A percentile compares a stretch with the other conserved stretches of the same genome.
Conservation (phyloP, 257 asterid species). For the Plantago ovata region DNA sequence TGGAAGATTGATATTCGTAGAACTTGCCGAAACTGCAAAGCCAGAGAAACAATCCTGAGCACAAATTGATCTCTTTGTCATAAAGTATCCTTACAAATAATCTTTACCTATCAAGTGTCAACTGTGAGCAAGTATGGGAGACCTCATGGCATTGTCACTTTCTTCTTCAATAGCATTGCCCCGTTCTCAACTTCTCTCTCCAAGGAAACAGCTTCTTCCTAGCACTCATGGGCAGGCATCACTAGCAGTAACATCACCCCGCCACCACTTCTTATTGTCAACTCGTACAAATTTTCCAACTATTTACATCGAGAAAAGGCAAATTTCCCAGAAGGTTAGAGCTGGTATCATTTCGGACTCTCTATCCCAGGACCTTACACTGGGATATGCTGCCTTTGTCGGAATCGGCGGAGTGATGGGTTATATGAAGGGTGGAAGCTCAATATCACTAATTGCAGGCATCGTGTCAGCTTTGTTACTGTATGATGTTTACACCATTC, state of each 20-base stretch:
- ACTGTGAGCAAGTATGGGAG: slow-evolving; percentile 45
- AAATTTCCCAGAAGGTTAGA: slow-evolving; percentile 15
- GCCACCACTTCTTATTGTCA: slow-evolving; percentile 24
- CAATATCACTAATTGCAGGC: slow-evolving; percentile 65
- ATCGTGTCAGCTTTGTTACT: slow-evolving; percentile 57
- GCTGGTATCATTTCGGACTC: slow-evolving; percentile 52
- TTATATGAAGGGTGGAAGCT: slow-evolving; percentile 80
- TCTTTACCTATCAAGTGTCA: slow-evolving; percentile 12
- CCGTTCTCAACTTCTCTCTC: slow-evolving; percentile 29
- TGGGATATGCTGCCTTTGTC: slow-evolving; percentile 68
- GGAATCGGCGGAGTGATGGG: slow-evolving; percentile 90
- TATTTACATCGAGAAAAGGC: slow-evolving; percentile 24
- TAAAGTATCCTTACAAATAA: background rate
- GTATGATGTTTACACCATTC: slow-evolving; percentile 48
- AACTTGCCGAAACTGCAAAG: slow-evolving; percentile 36
- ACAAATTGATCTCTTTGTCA: background rate
- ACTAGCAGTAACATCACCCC: slow-evolving; percentile 18
- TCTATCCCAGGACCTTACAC: slow-evolving; percentile 84
- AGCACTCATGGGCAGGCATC: slow-evolving; percentile 11
- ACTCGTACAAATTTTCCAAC: slow-evolving; percentile 18
- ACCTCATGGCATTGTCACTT: slow-evolving; percentile 51
- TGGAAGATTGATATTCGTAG: slow-evolving; percentile 70
- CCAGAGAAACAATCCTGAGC: background rate
- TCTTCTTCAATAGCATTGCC: slow-evolving; percentile 43
- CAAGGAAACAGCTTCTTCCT: slow-evolving; percentile 28